Conservation (phyloP, 495 filamentous ascomycete species). For the Penicillium antarcticum region DNA sequence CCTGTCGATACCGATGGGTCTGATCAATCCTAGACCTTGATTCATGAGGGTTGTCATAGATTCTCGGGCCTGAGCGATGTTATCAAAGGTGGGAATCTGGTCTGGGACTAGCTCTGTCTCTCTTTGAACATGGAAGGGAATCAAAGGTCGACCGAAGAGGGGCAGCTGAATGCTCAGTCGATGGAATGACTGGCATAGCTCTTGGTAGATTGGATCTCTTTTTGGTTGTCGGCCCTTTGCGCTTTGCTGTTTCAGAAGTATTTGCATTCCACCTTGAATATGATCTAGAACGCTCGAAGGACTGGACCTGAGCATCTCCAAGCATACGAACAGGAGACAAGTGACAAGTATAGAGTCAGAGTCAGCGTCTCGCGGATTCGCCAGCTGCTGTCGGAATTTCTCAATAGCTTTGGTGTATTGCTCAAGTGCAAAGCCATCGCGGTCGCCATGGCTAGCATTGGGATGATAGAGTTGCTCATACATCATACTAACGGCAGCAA, state of each 20-base stretch:
- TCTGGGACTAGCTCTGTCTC: background rate
- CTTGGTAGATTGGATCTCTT: constrained; percentile 1
- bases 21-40: constrained; percentile 4
- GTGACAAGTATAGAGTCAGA: constrained; percentile 20
- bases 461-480: constrained; percentile 44
- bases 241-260: constrained; percentile 1
- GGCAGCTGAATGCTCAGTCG: constrained; percentile 19
- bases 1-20: background rate
- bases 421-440: constrained; percentile 36
- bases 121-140: background rate
- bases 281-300: constrained; percentile 20
- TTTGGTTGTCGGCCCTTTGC: background rate
- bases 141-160: constrained; percentile 9
- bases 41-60: constrained; percentile 8
- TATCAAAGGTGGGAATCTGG: background rate
- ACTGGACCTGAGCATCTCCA: constrained; percentile 26
- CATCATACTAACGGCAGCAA: constrained; percentile 60
- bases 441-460: background rate
- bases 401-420: constrained; percentile 57
- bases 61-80: constrained; percentile 9
- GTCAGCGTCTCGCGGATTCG: background rate
- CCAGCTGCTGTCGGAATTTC: constrained; percentile 20
- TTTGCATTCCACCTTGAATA: constrained; percentile 13
- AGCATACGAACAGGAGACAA: constrained; percentile 26
- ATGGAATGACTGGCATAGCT: constrained; percentile 13